A percentile compares a stretch with the other conserved stretches of the same genome.
Conservation (phyloP, 805 yeast species). For the Starmerella khaoyaiensis region DNA sequence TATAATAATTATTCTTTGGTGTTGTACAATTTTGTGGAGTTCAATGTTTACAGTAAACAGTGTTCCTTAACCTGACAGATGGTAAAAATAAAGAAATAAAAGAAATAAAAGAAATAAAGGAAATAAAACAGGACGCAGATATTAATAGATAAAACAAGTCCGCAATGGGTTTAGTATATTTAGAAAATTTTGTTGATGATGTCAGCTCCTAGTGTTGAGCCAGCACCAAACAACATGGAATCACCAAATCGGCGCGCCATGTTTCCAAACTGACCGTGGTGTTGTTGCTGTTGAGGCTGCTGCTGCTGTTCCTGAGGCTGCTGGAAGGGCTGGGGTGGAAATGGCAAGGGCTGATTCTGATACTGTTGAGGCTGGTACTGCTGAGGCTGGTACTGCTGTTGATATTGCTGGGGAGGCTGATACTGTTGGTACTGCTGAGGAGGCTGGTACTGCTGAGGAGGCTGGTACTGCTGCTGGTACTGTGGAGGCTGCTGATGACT, state of each 20-base stretch:
- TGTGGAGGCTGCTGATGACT: constrained; percentile 11
- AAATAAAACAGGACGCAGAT: too few relatives aligned
- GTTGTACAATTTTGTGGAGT: too few relatives aligned
- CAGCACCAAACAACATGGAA: constrained; percentile 94
- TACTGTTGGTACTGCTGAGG: constrained; percentile 14
- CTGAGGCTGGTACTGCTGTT: constrained; percentile 23
- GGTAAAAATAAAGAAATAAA: too few relatives aligned
- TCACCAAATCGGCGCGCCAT: constrained; percentile 71
- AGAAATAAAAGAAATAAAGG: too few relatives aligned
- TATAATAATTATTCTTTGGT: too few relatives aligned
- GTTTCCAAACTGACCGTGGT: constrained; percentile 25
- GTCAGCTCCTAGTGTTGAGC: constrained; percentile 84
- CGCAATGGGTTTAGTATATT: neutral
- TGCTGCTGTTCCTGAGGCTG: constrained; percentile 21
- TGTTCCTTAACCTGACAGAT: too few relatives aligned
- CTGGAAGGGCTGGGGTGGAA: constrained; percentile 11
- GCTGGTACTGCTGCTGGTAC: constrained; percentile 18
- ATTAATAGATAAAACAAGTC: too few relatives aligned
- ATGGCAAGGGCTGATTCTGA: constrained; percentile 18
- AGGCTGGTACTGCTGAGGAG: constrained; percentile 14
- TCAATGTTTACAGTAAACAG: too few relatives aligned
- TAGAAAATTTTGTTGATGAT: constrained; percentile 39
- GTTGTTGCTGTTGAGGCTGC: constrained; percentile 14
- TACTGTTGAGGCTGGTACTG: constrained; percentile 23
- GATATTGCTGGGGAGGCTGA: constrained; percentile 22